Base-by-base conservation (phyloP, 331 rosid genomes). In the Malus hybrid region DNA sequence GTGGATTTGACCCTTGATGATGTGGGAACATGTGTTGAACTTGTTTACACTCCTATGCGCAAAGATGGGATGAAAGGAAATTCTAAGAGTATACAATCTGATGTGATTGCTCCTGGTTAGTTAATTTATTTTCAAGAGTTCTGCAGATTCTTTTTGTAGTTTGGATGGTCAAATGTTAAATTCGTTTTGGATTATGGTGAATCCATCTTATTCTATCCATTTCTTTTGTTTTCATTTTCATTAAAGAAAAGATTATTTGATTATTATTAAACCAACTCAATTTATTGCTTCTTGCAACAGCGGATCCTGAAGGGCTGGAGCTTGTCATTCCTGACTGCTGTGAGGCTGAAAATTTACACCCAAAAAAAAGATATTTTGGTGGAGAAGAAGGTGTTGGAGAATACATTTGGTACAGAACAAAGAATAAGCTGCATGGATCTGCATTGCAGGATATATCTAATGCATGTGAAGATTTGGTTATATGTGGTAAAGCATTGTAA, bases 331-430 rank as follows among this genome's bases (percentile, higher is more conserved):
- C 97, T 32, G 96, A 90, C 32, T 89, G 99, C 78, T 79, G 79
- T 8, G 96, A 95, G 81, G 86, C 78, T 66, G 75, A 66, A 75
- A 90, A 84, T 75, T 66, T 88, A 62, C 77, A 80, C 76, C 97
- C 93, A 3, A 36, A 55, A 46, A 88, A 82, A 77, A 75, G 68
- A 62, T 95, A 95, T 89, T 89, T 92, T 78, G 97, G 99, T 53
- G 99, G 99, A 71, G 88, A 87, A 74, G 97, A 95, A 86, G 99
- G 96, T 64, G 78, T 73, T 87, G 97, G 99, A 73, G 86, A 90
- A 79, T 92, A 84, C 78, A 68, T 84, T 77, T 95, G 98, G 99
- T 95, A 86, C 79, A 81, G 82, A 77, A 76, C 90, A 72, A 82
- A 79, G 70, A 81, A 79, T 82, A 90, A 85, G 86, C 85, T 90